These are phyloP conservation scores for Bothriochloa decipiens DNA, from an alignment of 176 grass and related monocot species.

Conservation along the genomic window DNA sequence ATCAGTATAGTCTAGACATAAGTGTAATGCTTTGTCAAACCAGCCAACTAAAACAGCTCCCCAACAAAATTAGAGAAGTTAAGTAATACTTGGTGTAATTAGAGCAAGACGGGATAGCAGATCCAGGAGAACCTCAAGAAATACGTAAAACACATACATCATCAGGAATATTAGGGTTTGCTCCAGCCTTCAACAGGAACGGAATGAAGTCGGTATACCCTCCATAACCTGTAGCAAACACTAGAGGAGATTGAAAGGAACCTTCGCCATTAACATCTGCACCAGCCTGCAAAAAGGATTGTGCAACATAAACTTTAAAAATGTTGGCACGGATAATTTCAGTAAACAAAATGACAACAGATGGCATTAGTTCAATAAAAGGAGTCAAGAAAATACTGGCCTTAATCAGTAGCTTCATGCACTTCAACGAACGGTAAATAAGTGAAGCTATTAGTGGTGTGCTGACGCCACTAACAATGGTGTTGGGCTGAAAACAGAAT, in stretches of 20 bases:
- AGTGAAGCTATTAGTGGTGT: constrained; percentile 31
- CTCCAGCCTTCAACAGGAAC: constrained; percentile 49
- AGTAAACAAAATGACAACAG: constrained; percentile 1
- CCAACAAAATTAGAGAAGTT: constrained; percentile 1
- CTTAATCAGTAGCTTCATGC: constrained; percentile 55
- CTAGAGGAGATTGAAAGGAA: not conserved
- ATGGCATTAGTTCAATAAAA: constrained; percentile 3
- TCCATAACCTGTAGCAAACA: constrained; percentile 18
- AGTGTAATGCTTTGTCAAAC: not conserved
- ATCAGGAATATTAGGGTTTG: constrained; percentile 52
- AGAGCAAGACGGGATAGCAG: not conserved
- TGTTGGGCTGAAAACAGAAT: constrained; percentile 46
- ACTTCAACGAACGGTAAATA: constrained; percentile 43
- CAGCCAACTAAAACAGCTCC: not conserved
- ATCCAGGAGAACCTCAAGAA: constrained; percentile 3
- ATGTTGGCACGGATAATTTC: not conserved
- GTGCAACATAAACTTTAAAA: constrained; percentile 9
- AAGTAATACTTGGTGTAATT: not conserved
- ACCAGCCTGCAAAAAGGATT: constrained; percentile 48
- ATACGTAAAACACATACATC: constrained; percentile 36
- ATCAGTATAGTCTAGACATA: not conserved
- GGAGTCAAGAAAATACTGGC: constrained; percentile 22
- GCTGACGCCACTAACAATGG: not conserved
- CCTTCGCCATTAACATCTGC: constrained; percentile 45
- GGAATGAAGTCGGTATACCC: constrained; percentile 42